phyloP scores from a whole-genome alignment of 2,329 filamentous ascomycete genomes.

The Alternaria hordeiaustralica region DNA sequence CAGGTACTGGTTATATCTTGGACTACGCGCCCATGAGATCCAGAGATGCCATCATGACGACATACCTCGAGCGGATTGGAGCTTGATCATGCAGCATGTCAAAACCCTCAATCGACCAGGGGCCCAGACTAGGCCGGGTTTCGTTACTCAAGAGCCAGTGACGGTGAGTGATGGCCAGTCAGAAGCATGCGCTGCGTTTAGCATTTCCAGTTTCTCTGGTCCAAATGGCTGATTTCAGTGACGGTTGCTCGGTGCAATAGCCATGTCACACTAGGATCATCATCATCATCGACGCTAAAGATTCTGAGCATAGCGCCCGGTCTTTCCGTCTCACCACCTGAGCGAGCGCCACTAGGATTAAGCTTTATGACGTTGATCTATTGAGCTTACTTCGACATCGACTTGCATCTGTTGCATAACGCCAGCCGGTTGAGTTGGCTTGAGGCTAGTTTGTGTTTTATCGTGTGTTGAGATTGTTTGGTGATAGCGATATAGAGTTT shows the following conservation, averaged over 20 bases:
- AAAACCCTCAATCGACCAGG: neutral
- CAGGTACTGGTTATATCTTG: neutral
- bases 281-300: neutral
- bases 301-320: conserved; percentile 3
- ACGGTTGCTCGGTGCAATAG: conserved; percentile 1
- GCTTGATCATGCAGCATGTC: conserved; percentile 3
- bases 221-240: neutral
- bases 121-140: neutral
- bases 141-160: neutral
- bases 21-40: neutral
- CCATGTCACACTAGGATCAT: neutral
- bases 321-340: neutral
- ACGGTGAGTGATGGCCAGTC: neutral
- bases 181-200: neutral
- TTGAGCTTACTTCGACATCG: conserved; percentile 17
- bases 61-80: neutral
- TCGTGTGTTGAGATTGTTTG: neutral
- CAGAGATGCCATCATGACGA: conserved; percentile 7
- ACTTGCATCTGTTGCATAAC: neutral
- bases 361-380: conserved; percentile 17
- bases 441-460: neutral
- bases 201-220: neutral
- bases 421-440: neutral
- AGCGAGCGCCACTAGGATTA: neutral
- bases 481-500: neutral